These are phyloP conservation scores for Eutrema yunnanense DNA, from an alignment of 345 rosid genomes.

Conservation along the genomic window DNA sequence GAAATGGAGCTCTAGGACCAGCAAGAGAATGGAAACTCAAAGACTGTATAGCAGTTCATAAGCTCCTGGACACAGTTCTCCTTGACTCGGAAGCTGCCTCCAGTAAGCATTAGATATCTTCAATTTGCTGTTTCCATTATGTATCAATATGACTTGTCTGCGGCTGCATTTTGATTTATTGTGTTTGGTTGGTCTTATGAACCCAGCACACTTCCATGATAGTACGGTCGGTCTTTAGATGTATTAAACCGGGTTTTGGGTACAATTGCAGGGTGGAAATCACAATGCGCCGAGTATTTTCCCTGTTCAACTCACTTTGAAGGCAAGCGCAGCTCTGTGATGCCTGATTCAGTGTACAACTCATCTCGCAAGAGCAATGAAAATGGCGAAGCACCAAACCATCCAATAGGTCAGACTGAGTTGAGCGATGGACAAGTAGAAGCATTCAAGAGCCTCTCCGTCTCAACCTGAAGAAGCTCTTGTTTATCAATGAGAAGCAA, in stretches of 20 bases:
- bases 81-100: slow-evolving; percentile 61
- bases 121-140: slow-evolving; percentile 1
- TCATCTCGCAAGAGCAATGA: slow-evolving; percentile 36
- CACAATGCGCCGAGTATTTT: slow-evolving; percentile 58
- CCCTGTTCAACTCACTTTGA: slow-evolving; percentile 73
- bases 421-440: slow-evolving; percentile 70
- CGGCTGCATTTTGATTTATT: neutral
- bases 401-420: slow-evolving; percentile 33
- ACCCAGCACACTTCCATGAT: neutral
- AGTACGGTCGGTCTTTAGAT: neutral
- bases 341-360: slow-evolving; percentile 43
- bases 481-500: slow-evolving; percentile 12
- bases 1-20: slow-evolving; percentile 62
- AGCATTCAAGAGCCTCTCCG: slow-evolving; percentile 50
- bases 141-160: neutral
- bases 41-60: slow-evolving; percentile 77
- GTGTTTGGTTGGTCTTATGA: neutral
- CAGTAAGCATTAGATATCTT: slow-evolving; percentile 48
- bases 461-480: slow-evolving; percentile 25
- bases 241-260: neutral
- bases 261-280: slow-evolving; percentile 76
- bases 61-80: slow-evolving; percentile 47
- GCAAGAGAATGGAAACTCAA: slow-evolving; percentile 73
- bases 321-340: slow-evolving; percentile 62
- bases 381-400: slow-evolving; percentile 46